Percentiles rank a stretch among this genome's conserved stretches.
These are phyloP conservation scores for Diaporthe capsici DNA, from an alignment of 2,329 filamentous ascomycete genomes.

Conservation along the genomic window DNA sequence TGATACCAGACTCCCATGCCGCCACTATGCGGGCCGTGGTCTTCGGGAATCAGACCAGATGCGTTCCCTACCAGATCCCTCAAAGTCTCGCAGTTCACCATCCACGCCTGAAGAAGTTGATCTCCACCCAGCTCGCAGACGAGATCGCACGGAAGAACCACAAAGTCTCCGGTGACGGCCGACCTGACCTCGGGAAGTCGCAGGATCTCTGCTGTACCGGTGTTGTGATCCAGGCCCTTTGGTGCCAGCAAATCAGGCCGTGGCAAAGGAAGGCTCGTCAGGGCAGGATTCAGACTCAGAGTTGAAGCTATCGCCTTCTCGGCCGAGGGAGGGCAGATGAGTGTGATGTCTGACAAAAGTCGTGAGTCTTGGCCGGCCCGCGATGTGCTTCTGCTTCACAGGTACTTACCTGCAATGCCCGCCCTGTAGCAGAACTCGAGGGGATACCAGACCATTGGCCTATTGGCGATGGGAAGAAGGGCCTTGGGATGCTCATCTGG, in stretches of 20 bases:
- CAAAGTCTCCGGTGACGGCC: constrained; percentile 87
- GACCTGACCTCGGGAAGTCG: constrained; percentile 85
- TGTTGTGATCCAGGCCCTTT: constrained; percentile 81
- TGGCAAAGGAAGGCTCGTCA: constrained; percentile 80
- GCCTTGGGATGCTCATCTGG: constrained; percentile 87
- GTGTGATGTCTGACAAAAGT: constrained; percentile 66
- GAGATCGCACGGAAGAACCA: constrained; percentile 92
- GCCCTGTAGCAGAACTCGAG: constrained; percentile 88
- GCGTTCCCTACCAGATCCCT: constrained; percentile 69
- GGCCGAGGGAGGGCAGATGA: constrained; percentile 76
- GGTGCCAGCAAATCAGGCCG: constrained; percentile 84
- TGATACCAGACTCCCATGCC: constrained; percentile 94
- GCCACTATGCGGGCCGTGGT: constrained; percentile 70
- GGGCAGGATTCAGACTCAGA: constrained; percentile 82
- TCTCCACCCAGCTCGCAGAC: constrained; percentile 91
- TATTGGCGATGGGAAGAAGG: constrained; percentile 84
- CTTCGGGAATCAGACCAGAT: constrained; percentile 47
- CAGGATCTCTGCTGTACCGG: constrained; percentile 90
- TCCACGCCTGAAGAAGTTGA: constrained; percentile 89
- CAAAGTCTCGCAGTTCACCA: constrained; percentile 84
- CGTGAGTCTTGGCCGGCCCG: constrained; percentile 16
- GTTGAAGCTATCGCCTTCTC: constrained; percentile 77
- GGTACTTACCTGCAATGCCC: constrained; percentile 77
- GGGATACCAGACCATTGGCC: constrained; percentile 92
- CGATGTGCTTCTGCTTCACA: neutral